Conservation (phyloP, 305 asterid species). For the Euphrasia arctica region DNA sequence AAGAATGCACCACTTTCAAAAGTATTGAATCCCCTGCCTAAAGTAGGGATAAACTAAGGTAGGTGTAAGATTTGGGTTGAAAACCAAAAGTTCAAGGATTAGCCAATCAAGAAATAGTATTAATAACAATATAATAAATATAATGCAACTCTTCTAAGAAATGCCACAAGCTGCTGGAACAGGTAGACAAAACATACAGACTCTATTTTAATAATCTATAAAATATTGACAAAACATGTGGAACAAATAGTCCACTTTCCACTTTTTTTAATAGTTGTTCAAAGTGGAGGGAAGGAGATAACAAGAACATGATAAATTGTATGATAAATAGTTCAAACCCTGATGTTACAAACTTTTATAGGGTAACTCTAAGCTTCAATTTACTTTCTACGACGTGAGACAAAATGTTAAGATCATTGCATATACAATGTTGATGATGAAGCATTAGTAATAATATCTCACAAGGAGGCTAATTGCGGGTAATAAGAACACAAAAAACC, state of each 20-base stretch:
- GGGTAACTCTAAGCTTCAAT: background rate
- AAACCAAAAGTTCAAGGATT: background rate
- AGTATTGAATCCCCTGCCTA: background rate
- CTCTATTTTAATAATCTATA: background rate
- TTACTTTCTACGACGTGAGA: background rate
- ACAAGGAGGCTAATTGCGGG: background rate
- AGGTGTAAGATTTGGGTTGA: background rate
- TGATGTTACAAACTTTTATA: background rate
- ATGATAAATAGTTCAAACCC: background rate
- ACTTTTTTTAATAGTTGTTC: background rate
- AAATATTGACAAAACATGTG: background rate
- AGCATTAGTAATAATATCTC: background rate
- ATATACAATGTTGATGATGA: background rate
- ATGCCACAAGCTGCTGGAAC: background rate
- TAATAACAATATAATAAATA: background rate
- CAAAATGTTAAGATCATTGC: background rate
- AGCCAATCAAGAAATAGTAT: background rate
- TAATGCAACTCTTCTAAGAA: background rate
- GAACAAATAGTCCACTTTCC: background rate
- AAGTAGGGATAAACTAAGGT: background rate
- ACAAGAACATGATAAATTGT: background rate
- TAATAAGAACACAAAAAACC: background rate
- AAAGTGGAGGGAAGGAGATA: no score
- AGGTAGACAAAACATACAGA: background rate
- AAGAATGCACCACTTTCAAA: background rate